A percentile compares a stretch with the other conserved stretches of the same genome.
These are phyloP conservation scores for Fraxinus sp. DNA, from an alignment of 305 asterid species.

Conservation along the genomic window DNA sequence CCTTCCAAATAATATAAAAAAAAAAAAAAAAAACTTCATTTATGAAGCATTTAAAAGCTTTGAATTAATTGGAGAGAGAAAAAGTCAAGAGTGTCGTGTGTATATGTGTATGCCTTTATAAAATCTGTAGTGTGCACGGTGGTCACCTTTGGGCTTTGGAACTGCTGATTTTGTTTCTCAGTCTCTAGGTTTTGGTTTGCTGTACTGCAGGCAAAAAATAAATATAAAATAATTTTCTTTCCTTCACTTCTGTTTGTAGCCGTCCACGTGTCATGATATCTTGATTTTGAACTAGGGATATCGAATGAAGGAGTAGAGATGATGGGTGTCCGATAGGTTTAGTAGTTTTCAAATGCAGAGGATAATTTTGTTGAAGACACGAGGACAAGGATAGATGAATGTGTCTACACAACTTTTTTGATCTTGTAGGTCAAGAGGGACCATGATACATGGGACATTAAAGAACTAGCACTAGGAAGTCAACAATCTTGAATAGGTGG, in stretches of 20 bases:
- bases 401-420: background rate
- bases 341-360: background rate
- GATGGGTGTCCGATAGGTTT: background rate
- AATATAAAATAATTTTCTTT: background rate
- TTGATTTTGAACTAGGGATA: background rate
- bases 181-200: background rate
- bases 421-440: background rate
- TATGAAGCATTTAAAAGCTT: background rate
- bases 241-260: background rate
- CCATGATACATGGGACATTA: background rate
- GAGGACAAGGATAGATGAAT: background rate
- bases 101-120: background rate
- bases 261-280: background rate
- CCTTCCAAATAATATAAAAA: background rate
- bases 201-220: background rate
- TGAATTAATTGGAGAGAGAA: background rate
- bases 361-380: background rate
- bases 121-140: slow-evolving; percentile 28
- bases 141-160: slow-evolving; percentile 22
- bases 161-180: background rate
- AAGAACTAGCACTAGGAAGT: background rate
- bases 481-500: no score
- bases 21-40: background rate
- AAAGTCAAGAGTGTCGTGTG: background rate
- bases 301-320: background rate